Evolutionary conservation across 441 rosid species (phyloP).

Genomic region (Populus trichocarpa): DNA sequence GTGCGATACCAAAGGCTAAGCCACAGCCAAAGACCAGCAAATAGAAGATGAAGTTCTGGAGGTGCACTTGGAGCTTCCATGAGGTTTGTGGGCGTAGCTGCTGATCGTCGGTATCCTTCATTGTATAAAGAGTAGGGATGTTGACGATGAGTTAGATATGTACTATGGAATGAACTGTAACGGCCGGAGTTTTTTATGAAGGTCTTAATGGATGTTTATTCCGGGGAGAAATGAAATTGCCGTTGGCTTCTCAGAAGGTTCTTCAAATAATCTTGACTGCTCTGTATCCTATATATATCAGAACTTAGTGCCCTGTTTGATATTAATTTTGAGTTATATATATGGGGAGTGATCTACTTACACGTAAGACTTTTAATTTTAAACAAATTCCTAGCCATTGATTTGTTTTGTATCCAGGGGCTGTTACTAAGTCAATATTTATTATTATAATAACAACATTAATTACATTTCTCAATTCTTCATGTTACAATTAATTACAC

Average conservation of each 20-base stretch:
- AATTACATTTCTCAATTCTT: no score
- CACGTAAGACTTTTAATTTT: no score
- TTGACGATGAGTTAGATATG: not conserved
- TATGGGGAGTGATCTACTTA: no score
- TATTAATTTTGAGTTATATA: no score
- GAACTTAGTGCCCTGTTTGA: not conserved
- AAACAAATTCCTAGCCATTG: no score
- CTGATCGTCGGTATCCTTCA: constrained; percentile 16
- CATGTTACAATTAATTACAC: no score
- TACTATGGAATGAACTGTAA: not conserved
- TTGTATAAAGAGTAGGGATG: not conserved
- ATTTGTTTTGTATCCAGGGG: no score
- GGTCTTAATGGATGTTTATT: not conserved
- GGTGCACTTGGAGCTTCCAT: constrained; percentile 18
- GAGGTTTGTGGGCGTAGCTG: constrained; percentile 4
- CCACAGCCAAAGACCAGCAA: constrained; percentile 48
- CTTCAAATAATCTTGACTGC: not conserved
- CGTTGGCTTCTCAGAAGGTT: not conserved
- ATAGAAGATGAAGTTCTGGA: constrained; percentile 37
- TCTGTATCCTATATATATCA: not conserved
- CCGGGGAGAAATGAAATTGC: not conserved
- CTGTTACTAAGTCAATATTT: no score
- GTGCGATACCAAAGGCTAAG: constrained; percentile 42
- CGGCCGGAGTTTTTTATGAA: not conserved
- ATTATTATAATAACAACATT: no score